Conservation (phyloP, 2,329 filamentous ascomycete genomes). For the Colletotrichum falcatum region DNA sequence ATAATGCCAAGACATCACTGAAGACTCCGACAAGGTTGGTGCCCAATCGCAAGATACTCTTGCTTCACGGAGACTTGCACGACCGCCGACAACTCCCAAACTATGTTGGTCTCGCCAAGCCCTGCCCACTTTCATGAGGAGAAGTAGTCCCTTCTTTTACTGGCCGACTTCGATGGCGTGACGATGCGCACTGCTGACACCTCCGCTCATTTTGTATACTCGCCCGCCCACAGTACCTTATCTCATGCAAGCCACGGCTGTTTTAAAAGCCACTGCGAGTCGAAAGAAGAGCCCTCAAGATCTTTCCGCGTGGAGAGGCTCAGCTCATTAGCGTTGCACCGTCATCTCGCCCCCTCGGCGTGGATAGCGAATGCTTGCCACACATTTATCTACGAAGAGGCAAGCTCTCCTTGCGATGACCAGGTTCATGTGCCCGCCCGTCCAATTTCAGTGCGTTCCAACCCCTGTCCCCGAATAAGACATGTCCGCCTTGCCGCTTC, state of each 20-base stretch:
- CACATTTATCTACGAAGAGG: too few relatives aligned
- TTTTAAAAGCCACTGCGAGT: not conserved
- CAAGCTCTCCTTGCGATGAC: not conserved
- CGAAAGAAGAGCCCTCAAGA: too few relatives aligned
- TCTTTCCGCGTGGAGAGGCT: not conserved
- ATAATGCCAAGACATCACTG: not conserved
- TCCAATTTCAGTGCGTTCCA: not conserved
- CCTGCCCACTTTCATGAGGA: not conserved
- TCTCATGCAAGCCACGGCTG: not conserved
- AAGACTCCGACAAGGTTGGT: not conserved
- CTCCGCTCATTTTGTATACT: not conserved
- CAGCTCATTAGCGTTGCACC: not conserved
- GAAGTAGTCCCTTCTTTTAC: not conserved
- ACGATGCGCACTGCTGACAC: slow-evolving; percentile 15
- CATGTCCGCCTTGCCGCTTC: not conserved
- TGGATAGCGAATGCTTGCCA: not conserved
- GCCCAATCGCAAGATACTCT: not conserved
- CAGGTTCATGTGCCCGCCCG: not conserved
- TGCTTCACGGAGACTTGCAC: too few relatives aligned
- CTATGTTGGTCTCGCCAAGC: not conserved
- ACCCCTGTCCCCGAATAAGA: too few relatives aligned
- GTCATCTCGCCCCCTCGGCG: not conserved
- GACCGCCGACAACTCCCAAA: not conserved
- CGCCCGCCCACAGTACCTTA: not conserved
- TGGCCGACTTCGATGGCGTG: slow-evolving; percentile 16